Conservation (phyloP, 441 rosid genomes). For the Gossypium davidsonii region DNA sequence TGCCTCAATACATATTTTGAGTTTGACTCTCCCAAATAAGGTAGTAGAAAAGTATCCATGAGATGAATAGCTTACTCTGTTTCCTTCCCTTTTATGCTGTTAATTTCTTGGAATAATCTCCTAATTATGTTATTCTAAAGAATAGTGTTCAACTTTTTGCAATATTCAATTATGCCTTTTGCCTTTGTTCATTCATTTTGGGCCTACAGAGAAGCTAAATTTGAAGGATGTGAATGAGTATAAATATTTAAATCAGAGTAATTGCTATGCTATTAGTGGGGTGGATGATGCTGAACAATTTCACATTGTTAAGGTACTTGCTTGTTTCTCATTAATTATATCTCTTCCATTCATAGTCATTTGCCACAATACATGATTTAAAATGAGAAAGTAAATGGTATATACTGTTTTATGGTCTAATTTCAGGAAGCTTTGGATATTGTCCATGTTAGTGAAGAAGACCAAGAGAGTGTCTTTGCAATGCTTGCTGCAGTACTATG, state of each 20-base stretch:
- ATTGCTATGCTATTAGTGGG: constrained; percentile 72
- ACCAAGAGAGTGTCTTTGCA: constrained; percentile 89
- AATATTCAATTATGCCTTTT: constrained; percentile 11
- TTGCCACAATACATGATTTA: neutral
- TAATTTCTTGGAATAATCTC: neutral
- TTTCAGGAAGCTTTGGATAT: constrained; percentile 88
- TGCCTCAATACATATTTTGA: neutral
- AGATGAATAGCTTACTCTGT: neutral
- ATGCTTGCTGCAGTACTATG: constrained; percentile 96
- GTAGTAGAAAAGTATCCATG: neutral
- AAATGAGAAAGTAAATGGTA: constrained; percentile 7
- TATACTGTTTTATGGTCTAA: constrained; percentile 14
- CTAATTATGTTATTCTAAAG: neutral
- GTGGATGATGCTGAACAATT: constrained; percentile 72
- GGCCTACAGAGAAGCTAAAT: constrained; percentile 66
- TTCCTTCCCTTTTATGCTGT: constrained; percentile 1
- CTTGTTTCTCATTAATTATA: constrained; percentile 8
- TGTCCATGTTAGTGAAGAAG: constrained; percentile 92
- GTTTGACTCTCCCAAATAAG: neutral
- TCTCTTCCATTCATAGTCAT: constrained; percentile 1
- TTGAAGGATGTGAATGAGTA: constrained; percentile 70
- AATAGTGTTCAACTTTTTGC: neutral
- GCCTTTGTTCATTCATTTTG: constrained; percentile 17
- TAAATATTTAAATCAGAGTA: constrained; percentile 81
- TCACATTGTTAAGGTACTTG: constrained; percentile 55